Evolutionary conservation across 1,139 yeast genomes (phyloP), one percentile per base, ranked within the genome.

Genomic region (Saccharomyces hybrid): DNA sequence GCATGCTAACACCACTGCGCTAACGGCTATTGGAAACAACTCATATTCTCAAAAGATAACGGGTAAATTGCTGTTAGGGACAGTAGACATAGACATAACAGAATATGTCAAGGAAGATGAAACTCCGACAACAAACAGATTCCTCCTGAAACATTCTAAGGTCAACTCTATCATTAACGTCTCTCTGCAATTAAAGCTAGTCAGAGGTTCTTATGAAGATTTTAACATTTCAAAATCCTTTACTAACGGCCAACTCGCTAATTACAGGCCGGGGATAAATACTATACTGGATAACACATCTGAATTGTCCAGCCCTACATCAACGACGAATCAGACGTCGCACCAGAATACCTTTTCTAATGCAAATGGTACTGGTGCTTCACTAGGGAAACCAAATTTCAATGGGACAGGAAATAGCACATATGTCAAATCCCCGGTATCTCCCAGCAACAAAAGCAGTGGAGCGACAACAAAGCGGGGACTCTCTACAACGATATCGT

Each of bases 81-180:
- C 72, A 26, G 75, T 89, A 20, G 82, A 78, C 50, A 71, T 91
- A 48, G 86, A 90, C 65, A 68, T 90, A 53, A 73, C 93, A 0
- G 96, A 89, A 63, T 88, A 84, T 65, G 80, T 83, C 34, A 80
- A 81, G 58, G 79, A 78, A 52, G 73, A 75, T 30, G 81, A 80
- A 49, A 78, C 79, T 14, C 74, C 75, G 34, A 59, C 64, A 20
- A 77, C 81, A 23, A 78, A 84, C 54, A 79, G 85, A 59, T 88
- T 86, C 63, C 72, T 91, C 53, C 73, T 91, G 50, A 84, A 84
- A 61, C 80, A 88, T 41, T 85, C 96, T 8, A 88, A 88, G 62
- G 83, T 91, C 25, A 91, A 93, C 68, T 84, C 95, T 4, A 84
- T 90, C 48, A 71, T 88, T 48, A 83, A 79, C 63, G 76, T 73